These are phyloP conservation scores for Anastatica hierochuntica DNA, from an alignment of 345 rosid species.

Conservation along the genomic window DNA sequence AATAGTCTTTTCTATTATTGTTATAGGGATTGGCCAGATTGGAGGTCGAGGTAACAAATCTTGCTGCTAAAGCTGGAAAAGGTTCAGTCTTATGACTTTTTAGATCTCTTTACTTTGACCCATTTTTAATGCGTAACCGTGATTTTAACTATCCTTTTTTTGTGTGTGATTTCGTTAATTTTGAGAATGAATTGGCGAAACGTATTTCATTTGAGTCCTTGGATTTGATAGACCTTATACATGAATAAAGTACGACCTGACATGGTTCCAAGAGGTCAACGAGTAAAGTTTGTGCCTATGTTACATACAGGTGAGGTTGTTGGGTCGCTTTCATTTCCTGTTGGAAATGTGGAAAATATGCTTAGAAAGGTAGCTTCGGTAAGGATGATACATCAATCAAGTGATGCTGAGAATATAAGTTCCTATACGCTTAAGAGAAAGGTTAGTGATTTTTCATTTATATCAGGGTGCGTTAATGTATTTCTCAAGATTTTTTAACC, in stretches of 20 bases:
- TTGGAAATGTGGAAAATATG: slow-evolving; percentile 51
- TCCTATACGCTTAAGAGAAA: slow-evolving; percentile 57
- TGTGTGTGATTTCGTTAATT: slow-evolving; percentile 1
- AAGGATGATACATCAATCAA: slow-evolving; percentile 55
- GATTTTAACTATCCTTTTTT: not conserved
- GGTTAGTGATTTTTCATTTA: slow-evolving; percentile 37
- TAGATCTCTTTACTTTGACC: slow-evolving; percentile 6
- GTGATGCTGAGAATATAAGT: slow-evolving; percentile 40
- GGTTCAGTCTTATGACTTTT: slow-evolving; percentile 35
- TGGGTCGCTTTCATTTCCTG: slow-evolving; percentile 77
- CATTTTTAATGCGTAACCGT: not conserved
- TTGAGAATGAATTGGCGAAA: not conserved
- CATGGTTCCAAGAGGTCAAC: not conserved
- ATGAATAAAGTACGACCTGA: not conserved
- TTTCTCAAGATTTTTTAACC: slow-evolving; percentile 8
- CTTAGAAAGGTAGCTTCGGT: slow-evolving; percentile 73
- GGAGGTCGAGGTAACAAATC: slow-evolving; percentile 98
- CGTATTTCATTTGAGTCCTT: slow-evolving; percentile 1
- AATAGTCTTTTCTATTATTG: not conserved
- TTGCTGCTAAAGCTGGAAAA: slow-evolving; percentile 98
- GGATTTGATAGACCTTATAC: slow-evolving; percentile 3
- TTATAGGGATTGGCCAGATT: slow-evolving; percentile 70
- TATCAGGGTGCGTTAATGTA: slow-evolving; percentile 1
- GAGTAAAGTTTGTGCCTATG: slow-evolving; percentile 4
- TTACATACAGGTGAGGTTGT: slow-evolving; percentile 77